Evolutionary conservation across 148 eudicot species (phyloP), one percentile per base, ranked within the genome.

Genomic region (Bassia scoparia): DNA sequence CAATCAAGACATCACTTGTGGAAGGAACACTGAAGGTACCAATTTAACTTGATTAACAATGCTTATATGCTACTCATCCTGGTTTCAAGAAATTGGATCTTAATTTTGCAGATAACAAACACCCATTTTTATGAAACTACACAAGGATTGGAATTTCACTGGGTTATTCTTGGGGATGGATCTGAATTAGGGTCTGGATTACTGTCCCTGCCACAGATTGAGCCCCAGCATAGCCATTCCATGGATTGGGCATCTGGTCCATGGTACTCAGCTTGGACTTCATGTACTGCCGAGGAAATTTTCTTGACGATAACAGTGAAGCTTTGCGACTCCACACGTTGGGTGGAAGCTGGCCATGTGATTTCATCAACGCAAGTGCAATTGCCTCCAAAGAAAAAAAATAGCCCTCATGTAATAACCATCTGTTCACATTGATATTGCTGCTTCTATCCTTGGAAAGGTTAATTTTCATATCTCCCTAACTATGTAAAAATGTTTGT

Each of bases 341-440:
- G 98, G 97, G 90, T 84, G 73, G 89, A 85, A 74, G 75, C 90
- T 76, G 98, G 97, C 67, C 97, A 91, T 80, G 74, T 87, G 46
- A 72, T 89, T 70, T 87, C 96, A 52, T 91, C 97, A n/a, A 70
- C 84, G 38, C 98, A 94, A 82, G 48, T 94, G 43, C 85, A 79
- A 71, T 82, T 94, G 85, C 98, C 98, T 53, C 37, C 79, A 43
- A 88, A 85, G 79, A 83, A 74, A 73, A 83, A 84, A 61, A 27
- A 66, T 77, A 67, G 70, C 66, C 72, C 84, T 73, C 93, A 82
- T 68, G 98, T 94, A 87, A 77, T 44, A 14, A 34, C 41, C 46
- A 29, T 61, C 34, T 62, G n/a, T 72, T 53, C 70, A 69, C 24
- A 31, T 48, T 30, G 27, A 52, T 21, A 48, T 58, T 5, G 27